Evolutionary conservation across 345 rosid species (phyloP).

Genomic region (Pistacia vera): DNA sequence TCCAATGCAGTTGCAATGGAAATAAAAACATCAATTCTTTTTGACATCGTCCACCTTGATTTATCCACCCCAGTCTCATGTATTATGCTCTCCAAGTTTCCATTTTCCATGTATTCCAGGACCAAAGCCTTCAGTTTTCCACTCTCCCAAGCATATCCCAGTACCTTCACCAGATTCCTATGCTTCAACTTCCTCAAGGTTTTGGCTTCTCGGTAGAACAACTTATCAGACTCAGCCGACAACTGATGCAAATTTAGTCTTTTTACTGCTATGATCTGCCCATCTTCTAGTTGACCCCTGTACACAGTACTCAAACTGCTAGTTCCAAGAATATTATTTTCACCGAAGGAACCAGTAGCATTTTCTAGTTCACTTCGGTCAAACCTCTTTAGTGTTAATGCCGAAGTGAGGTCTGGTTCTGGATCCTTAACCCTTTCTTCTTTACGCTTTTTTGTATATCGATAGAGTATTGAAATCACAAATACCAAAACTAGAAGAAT

Average conservation of each 20-base stretch:
- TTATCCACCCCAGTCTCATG: slow-evolving; percentile 41
- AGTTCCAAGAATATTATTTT: slow-evolving; percentile 57
- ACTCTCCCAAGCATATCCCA: slow-evolving; percentile 94
- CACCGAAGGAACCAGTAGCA: slow-evolving; percentile 65
- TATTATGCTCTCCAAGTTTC: slow-evolving; percentile 65
- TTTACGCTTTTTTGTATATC: slow-evolving; percentile 25
- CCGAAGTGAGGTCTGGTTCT: slow-evolving; percentile 46
- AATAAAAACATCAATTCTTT: slow-evolving; percentile 55
- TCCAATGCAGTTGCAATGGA: slow-evolving; percentile 68
- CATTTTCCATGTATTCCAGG: slow-evolving; percentile 77
- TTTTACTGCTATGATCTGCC: slow-evolving; percentile 70
- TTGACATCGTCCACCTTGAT: slow-evolving; percentile 41
- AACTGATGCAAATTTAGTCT: slow-evolving; percentile 69
- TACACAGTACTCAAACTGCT: slow-evolving; percentile 88
- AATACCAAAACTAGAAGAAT: slow-evolving; percentile 38
- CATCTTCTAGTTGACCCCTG: slow-evolving; percentile 67
- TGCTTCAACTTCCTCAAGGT: slow-evolving; percentile 74
- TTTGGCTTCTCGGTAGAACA: slow-evolving; percentile 75
- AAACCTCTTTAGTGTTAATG: slow-evolving; percentile 61
- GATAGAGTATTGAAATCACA: slow-evolving; percentile 29
- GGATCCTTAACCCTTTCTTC: slow-evolving; percentile 31
- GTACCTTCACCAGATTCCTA: slow-evolving; percentile 68
- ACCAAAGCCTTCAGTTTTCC: slow-evolving; percentile 74
- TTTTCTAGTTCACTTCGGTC: slow-evolving; percentile 50
- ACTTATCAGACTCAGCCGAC: slow-evolving; percentile 63